Base-by-base conservation (phyloP, 352 stramenopile genomes). In the Aphanomyces invadans region DNA sequence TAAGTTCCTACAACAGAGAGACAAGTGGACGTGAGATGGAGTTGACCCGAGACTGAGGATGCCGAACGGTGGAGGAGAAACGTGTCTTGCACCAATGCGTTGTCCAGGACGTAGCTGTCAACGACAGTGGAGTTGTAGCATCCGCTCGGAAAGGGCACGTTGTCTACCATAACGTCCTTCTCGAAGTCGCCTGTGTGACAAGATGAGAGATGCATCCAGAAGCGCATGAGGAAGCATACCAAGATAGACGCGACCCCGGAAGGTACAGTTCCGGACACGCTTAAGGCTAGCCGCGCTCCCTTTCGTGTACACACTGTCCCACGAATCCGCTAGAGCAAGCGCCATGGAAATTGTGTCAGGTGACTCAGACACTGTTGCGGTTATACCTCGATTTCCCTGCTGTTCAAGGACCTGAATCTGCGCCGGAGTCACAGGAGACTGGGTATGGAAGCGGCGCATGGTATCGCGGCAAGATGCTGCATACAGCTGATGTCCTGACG, bases 61-160 rank as follows among this genome's bases (percentile, higher is more conserved):
- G 17, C 91, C 73, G 17, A 72, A 31, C 76, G 63, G 46, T 71
- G 69, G 2, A 92, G 71, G 57, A 83, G 76, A 15, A 80, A 64
- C 28, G 78, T 89, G 75, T 92, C 77, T 63, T 77, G 74, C 61
- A 95, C 81, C 42, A 95, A 77, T 23, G 81, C 81, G 38, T 92
- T 71, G 65, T 92, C 80, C 29, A 89, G 69, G n/a, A 92, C 70
- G 23, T 88, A 69, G 0, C 61, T 75, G 48, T 92, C 71, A 54
- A 74, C 74, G 28, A 95, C 68, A 44, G 76, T 80, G 42, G 83
- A 77, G 59, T 81, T 84, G 72, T 88, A 92, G 60, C 83, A 77
- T 7, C 86, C 86, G 4, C 75, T 75, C 17, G 63, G 60, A 36
- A 95, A 83, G 1, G 73, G 63, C 3, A 90, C 78, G 21, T 73